These are phyloP conservation scores for Leccinum longicurvipes DNA, from an alignment of 768 basidiomycete species.

Conservation along the genomic window DNA sequence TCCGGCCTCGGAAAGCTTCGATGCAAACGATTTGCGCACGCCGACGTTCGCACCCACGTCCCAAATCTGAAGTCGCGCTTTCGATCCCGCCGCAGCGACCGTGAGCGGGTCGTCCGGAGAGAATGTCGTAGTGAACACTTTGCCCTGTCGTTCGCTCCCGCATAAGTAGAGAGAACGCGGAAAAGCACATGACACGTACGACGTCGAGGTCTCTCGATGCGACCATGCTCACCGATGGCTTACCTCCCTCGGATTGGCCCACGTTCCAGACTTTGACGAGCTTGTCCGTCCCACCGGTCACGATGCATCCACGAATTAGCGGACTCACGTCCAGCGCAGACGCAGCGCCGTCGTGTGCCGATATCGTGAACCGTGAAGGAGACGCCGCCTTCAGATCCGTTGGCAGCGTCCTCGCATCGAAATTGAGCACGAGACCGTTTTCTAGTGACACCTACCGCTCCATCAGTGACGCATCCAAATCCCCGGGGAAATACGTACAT, in stretches of 20 bases:
- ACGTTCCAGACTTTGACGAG: slow-evolving; percentile 97
- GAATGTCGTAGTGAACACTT: slow-evolving; percentile 89
- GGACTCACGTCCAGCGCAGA: slow-evolving; percentile 90
- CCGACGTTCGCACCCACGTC: slow-evolving; percentile 84
- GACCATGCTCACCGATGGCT: slow-evolving; percentile 77
- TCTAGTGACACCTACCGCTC: slow-evolving; percentile 81
- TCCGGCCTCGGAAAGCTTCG: slow-evolving; percentile 74
- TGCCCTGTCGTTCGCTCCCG: slow-evolving; percentile 57
- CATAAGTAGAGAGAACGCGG: slow-evolving; percentile 1
- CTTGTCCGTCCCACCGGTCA: slow-evolving; percentile 93
- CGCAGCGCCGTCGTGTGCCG: slow-evolving; percentile 89
- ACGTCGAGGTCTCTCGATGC: slow-evolving; percentile 88
- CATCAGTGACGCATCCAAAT: neutral
- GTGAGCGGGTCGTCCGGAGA: slow-evolving; percentile 95
- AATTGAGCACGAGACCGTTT: slow-evolving; percentile 91
- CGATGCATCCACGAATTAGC: slow-evolving; percentile 85
- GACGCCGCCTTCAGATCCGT: slow-evolving; percentile 61
- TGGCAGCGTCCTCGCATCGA: slow-evolving; percentile 82
- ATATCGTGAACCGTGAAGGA: slow-evolving; percentile 79
- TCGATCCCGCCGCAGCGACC: slow-evolving; percentile 90
- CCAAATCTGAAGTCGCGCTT: slow-evolving; percentile 94
- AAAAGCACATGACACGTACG: slow-evolving; percentile 44
- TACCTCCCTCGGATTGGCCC: slow-evolving; percentile 58
- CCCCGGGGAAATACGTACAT: slow-evolving; percentile 48
- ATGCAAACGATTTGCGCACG: slow-evolving; percentile 77